Evolutionary conservation across 805 yeast species (phyloP).

Genomic region (Nakazawaea ernobii): DNA sequence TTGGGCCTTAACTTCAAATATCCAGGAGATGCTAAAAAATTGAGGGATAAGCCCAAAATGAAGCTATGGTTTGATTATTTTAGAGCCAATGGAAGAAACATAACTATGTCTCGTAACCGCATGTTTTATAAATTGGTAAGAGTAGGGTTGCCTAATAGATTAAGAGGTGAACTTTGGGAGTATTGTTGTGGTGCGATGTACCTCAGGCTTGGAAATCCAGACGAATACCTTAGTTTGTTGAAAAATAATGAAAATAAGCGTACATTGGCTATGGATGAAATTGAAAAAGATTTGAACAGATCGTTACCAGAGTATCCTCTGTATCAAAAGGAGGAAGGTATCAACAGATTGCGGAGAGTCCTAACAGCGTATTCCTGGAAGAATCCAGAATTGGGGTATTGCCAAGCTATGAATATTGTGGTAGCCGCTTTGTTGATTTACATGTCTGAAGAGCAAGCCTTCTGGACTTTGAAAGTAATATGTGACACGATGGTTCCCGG

Average conservation of each 20-base stretch:
- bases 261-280: constrained; percentile 90
- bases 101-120: constrained; percentile 67
- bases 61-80: constrained; percentile 93
- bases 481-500: constrained; percentile 91
- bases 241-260: constrained; percentile 54
- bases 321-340: constrained; percentile 83
- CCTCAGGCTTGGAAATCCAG: constrained; percentile 55
- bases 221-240: constrained; percentile 54
- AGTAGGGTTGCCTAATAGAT: constrained; percentile 89
- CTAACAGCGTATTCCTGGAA: constrained; percentile 95
- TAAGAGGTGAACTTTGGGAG: constrained; percentile 97
- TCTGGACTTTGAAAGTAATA: constrained; percentile 78
- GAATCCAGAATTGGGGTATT: constrained; percentile 94
- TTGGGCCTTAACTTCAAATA: constrained; percentile 78
- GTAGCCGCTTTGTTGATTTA: constrained; percentile 72
- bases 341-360: constrained; percentile 76
- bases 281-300: constrained; percentile 91
- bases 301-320: constrained; percentile 96
- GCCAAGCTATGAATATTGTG: constrained; percentile 98
- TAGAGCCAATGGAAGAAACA: constrained; percentile 75
- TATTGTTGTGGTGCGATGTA: constrained; percentile 82
- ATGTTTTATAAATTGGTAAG: constrained; percentile 78
- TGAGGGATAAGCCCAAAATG: constrained; percentile 79
- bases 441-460: constrained; percentile 96
- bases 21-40: constrained; percentile 80